Evolutionary conservation across 495 filamentous ascomycete genomes (phyloP), one percentile per base, ranked within the genome.

Genomic region (Penicillium ochrochloron): DNA sequence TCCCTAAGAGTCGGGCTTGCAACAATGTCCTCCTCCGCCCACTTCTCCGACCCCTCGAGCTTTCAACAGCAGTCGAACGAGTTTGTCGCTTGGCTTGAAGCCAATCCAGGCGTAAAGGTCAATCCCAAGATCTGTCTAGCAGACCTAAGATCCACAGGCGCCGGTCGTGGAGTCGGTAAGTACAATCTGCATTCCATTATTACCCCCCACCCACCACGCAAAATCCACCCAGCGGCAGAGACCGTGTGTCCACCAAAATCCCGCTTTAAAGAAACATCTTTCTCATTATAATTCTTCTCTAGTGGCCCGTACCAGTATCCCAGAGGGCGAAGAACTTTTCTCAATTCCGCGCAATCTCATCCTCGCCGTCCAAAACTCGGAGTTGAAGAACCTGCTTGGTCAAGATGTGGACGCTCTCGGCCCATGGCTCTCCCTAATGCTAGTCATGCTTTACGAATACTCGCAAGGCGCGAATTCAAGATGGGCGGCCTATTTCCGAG

Each of bases 401-500:
- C 74, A 81, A 52, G 73, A 84, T 61, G 57, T 85, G 17, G 76
- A 83, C 27, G 67, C 70, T 11, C 75, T 82, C 37, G 76, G 75
- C 44, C 79, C 82, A 67, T 90, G 87, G 86, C 72, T 84, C 33
- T 83, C 85, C 9, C 77, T 97, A 9, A 93, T 96, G 66, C 78
- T 95, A 14, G 84, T 91, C 50, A 87, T 97, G 84, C 83, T 96
- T 12, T 89, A 90, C 71, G 93, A 97, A 76, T 86, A 88, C 67
- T 71, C 87, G 21, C 82, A 78, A 37, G 85, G 88, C 6, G 72
- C 78, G 0, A 71, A 78, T 1, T 95, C 92, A 2, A 72, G 69
- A 39, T 98, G 93, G 94, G 84, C 83, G 27, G 85, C 88, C 0
- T 98, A 98, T 78, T 85, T 97, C 64, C 82, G 84, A n/a, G 80